Conservation (phyloP, 352 stramenopile species). For the Phytophthora melonis region DNA sequence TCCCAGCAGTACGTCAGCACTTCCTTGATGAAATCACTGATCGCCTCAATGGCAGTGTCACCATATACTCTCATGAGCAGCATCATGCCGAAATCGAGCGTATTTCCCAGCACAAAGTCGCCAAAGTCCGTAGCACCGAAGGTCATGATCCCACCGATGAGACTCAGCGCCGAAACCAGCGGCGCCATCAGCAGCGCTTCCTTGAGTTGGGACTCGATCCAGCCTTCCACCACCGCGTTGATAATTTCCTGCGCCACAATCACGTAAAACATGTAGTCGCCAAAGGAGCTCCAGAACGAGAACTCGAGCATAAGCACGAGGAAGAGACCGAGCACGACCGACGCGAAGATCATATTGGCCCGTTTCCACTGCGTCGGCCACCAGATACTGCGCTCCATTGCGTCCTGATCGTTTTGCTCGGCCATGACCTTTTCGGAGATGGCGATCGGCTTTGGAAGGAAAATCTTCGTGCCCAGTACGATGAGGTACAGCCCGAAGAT, state of each 20-base stretch:
- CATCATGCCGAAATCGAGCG: slow-evolving; percentile 96
- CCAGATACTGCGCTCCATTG: slow-evolving; percentile 81
- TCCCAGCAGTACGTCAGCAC: slow-evolving; percentile 47
- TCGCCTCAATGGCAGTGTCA: slow-evolving; percentile 85
- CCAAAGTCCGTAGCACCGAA: slow-evolving; percentile 97
- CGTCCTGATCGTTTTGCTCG: slow-evolving; percentile 82
- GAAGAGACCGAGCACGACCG: slow-evolving; percentile 92
- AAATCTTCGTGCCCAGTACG: slow-evolving; percentile 88
- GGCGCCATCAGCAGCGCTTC: slow-evolving; percentile 93
- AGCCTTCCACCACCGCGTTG: slow-evolving; percentile 84
- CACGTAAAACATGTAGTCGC: slow-evolving; percentile 96
- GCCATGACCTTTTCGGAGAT: slow-evolving; percentile 91
- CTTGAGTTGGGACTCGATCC: slow-evolving; percentile 92
- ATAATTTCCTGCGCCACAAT: slow-evolving; percentile 95
- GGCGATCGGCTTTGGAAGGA: slow-evolving; percentile 91
- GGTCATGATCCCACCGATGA: slow-evolving; percentile 94
- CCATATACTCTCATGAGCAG: slow-evolving; percentile 94
- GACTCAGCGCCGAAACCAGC: slow-evolving; percentile 88
- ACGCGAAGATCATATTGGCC: slow-evolving; percentile 96
- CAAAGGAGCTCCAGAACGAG: slow-evolving; percentile 96
- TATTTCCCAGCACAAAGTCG: slow-evolving; percentile 96
- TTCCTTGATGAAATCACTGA: slow-evolving; percentile 66
- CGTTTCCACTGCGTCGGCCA: slow-evolving; percentile 95
- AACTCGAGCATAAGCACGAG: slow-evolving; percentile 96
- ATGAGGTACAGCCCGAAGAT: slow-evolving; percentile 91